Base-by-base conservation (phyloP, 768 basidiomycete species). In the Crepidotus variabilis region DNA sequence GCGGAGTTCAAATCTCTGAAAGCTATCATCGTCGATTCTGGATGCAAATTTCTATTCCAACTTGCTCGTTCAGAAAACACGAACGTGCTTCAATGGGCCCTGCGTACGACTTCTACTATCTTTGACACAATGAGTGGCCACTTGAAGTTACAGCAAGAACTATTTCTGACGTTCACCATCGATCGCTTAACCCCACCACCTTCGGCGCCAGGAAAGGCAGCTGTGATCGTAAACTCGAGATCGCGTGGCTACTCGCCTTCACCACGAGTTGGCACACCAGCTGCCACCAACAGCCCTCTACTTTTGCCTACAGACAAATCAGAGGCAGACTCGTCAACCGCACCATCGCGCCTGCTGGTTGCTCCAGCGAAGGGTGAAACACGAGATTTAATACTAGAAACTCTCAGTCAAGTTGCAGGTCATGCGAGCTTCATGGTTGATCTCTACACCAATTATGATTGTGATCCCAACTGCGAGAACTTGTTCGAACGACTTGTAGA, bases 1-100 rank as follows among this genome's bases (percentile, higher is more conserved):
- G 84, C 86, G 22, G 75, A 81, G 23, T 98, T 89, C 69, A 84
- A 89, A 6, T 92, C 91, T 6, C 75, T 98, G 33, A 75, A 85
- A 50, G 76, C 79, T 23, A 84, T 98, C 54, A 77, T 98, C 33
- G 73, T 90, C 13, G 96, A 99, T 67, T 80, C 88, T 49, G 94
- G 92, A 0, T 98, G 96, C 80, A 95, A 96, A 74, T 94, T 90
- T 67, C 84, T 99, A 32, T 98, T 99, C 79, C 95, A 97, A 73
- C 84, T 99, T 34, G 94, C 94, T 20, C 85, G 95, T 34, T 94
- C 94, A 1, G 94, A 97, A 60, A 90, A 92, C 57, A 80, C 83
- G 8, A 78, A 81, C 48, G 82, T 99, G 50, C 79, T 98, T 9
- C 86, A 92, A 47, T 76, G 84, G 54, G 80, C 94, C 16, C 77